Evolutionary conservation across 1,284 basidiomycete genomes (phyloP).

Genomic region (Tilletia walkeri): DNA sequence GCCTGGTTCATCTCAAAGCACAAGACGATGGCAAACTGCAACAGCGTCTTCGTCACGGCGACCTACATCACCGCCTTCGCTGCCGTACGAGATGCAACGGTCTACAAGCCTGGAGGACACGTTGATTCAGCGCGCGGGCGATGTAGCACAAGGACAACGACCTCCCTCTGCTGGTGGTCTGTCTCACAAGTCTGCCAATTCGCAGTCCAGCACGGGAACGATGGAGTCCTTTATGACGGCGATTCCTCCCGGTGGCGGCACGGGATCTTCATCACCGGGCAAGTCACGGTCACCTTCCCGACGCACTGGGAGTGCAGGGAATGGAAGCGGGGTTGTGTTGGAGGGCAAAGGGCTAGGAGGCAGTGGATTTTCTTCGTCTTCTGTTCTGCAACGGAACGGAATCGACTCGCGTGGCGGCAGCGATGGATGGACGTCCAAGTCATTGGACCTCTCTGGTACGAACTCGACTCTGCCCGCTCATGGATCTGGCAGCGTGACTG

Average conservation of each 20-base stretch:
- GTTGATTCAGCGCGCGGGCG: neutral
- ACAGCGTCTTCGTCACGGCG: neutral
- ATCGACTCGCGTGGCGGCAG: too few species aligned
- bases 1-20: neutral
- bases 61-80: neutral
- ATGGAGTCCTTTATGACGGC: conserved; percentile 6
- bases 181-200: neutral
- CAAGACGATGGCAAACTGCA: conserved; percentile 1
- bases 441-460: too few species aligned
- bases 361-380: too few species aligned
- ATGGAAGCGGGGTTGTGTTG: neutral
- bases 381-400: too few species aligned
- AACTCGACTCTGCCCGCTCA: too few species aligned
- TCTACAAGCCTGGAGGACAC: conserved; percentile 11
- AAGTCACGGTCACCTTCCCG: neutral
- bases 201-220: conserved; percentile 5
- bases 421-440: too few species aligned
- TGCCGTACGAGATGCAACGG: conserved; percentile 4
- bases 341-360: neutral
- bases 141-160: neutral
- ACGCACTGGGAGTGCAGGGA: neutral
- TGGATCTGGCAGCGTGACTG: too few species aligned
- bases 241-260: neutral
- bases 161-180: neutral
- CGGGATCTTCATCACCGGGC: neutral